A percentile compares a stretch with the other conserved stretches of the same genome.
Evolutionary conservation across 1,284 basidiomycete species (phyloP).

Genomic region (Grifola frondosa): DNA sequence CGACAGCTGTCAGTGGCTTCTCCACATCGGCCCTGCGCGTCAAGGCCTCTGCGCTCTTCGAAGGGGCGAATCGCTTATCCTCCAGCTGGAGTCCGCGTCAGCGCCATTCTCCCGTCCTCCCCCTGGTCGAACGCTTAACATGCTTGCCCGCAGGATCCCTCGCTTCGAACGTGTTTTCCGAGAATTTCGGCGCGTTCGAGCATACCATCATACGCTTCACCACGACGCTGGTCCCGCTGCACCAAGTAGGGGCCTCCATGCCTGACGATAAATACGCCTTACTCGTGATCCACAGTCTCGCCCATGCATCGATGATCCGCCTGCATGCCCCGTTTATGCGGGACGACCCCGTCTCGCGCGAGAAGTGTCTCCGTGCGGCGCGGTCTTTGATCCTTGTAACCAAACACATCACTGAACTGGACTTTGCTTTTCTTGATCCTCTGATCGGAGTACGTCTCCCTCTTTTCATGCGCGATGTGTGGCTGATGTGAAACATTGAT

Average conservation of each 20-base stretch:
- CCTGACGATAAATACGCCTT: slow-evolving; percentile 60
- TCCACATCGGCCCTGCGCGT: slow-evolving; percentile 62
- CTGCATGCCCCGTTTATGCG: slow-evolving; percentile 62
- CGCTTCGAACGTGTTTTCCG: slow-evolving; percentile 45
- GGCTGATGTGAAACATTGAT: slow-evolving; percentile 7
- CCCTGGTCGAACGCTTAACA: slow-evolving; percentile 17
- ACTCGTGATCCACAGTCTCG: slow-evolving; percentile 62
- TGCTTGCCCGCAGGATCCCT: slow-evolving; percentile 37
- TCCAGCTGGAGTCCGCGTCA: slow-evolving; percentile 59
- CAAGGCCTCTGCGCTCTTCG: slow-evolving; percentile 73
- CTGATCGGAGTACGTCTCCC: slow-evolving; percentile 60
- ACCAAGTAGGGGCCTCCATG: slow-evolving; percentile 58
- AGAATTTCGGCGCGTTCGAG: slow-evolving; percentile 62
- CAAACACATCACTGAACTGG: slow-evolving; percentile 59
- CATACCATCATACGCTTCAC: slow-evolving; percentile 60
- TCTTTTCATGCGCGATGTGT: slow-evolving; percentile 7
- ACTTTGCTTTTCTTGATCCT: slow-evolving; percentile 70
- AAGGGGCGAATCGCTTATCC: slow-evolving; percentile 60
- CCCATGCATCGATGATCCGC: slow-evolving; percentile 65
- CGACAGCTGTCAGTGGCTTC: slow-evolving; percentile 50
- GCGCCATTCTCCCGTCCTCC: slow-evolving; percentile 24
- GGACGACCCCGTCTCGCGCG: slow-evolving; percentile 58
- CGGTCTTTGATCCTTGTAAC: slow-evolving; percentile 56
- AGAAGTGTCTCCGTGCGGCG: slow-evolving; percentile 63
- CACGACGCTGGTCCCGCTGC: slow-evolving; percentile 59